Evolutionary conservation across 2,329 filamentous ascomycete genomes (phyloP), one percentile per base, ranked within the genome.

Genomic region (Sporothrix humicola): DNA sequence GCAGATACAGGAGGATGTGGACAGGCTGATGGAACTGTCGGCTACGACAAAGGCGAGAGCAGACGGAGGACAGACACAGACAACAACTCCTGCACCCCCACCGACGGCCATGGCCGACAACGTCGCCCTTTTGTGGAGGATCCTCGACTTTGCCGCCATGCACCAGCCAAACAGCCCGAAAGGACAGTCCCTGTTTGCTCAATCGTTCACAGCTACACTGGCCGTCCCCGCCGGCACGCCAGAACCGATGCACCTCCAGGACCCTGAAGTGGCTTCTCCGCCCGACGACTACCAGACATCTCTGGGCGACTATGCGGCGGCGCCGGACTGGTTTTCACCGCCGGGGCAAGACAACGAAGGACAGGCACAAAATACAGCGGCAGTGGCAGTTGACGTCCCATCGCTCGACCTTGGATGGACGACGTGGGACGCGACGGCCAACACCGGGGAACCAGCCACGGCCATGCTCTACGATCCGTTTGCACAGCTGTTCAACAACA

Each of bases 391-490:
- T 2, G 69, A 71, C 17, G 52, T 31, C 13, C 54, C 58, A 12
- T 56, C 68, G 9, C 44, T 44, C 52, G 56, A 58, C 13, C 23
- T 58, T 3, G 56, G 56, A 13, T 71, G 69, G 58, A 63, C 58
- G 20, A 31, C 69, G 1, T 71, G 69, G 69, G 69, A 71, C 20
- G 31, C 17, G 20, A 44, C 58, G 20, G 31, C 31, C 31, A 46
- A 69, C 6, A 46, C 46, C 4, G 42, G 26, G 42, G 69, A 71
- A 6, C 20, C 26, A 6, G 42, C 26, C 8, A 42, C 69, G 37
- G 17, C 69, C 5, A 61, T 71, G 56, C 46, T 71, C 13, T 71
- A 50, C 44, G 69, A 71, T n/a, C 56, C 69, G 31, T 31, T 71
- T 71, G 37, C 56, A 54, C 54, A 63, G 52, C 42, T 61, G 56